Conservation (phyloP, 176 grass and related monocot genomes). For the Secale cereale region DNA sequence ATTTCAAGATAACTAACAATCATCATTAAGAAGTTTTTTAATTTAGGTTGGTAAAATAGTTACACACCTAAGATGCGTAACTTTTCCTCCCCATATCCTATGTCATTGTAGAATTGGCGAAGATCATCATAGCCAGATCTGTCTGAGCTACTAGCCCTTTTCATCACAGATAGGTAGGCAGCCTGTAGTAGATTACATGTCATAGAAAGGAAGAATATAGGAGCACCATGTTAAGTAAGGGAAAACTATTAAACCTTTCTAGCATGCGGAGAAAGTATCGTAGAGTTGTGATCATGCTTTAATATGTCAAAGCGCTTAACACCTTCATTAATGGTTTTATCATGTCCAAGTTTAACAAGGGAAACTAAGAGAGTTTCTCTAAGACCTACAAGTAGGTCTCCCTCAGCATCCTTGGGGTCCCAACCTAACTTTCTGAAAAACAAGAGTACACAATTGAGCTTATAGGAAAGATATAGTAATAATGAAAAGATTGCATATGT, state of each 20-base stretch:
- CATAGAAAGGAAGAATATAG: neutral
- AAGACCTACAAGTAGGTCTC: constrained; percentile 52
- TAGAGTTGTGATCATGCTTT: constrained; percentile 51
- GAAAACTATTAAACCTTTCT: constrained; percentile 43
- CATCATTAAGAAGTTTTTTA: neutral
- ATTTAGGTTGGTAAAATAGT: constrained; percentile 5
- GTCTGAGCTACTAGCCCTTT: constrained; percentile 41
- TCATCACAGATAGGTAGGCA: constrained; percentile 76
- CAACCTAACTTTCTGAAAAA: constrained; percentile 78
- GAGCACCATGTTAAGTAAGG: neutral
- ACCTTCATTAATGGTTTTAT: constrained; percentile 62
- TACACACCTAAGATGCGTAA: constrained; percentile 45
- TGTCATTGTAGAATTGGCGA: constrained; percentile 50
- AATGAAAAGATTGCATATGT: neutral
- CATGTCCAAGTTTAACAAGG: constrained; percentile 58
- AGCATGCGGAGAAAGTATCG: constrained; percentile 50
- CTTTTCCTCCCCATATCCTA: constrained; percentile 51
- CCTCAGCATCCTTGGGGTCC: constrained; percentile 57
- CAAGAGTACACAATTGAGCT: neutral
- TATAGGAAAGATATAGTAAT: neutral
- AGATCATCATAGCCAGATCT: constrained; percentile 66
- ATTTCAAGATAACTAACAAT: neutral
- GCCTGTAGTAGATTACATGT: constrained; percentile 38
- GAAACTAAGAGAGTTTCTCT: constrained; percentile 54
- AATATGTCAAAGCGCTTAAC: constrained; percentile 46